phyloP scores from a whole-genome alignment of 2,329 filamentous ascomycete species.

The Delphinella strobiligena region DNA sequence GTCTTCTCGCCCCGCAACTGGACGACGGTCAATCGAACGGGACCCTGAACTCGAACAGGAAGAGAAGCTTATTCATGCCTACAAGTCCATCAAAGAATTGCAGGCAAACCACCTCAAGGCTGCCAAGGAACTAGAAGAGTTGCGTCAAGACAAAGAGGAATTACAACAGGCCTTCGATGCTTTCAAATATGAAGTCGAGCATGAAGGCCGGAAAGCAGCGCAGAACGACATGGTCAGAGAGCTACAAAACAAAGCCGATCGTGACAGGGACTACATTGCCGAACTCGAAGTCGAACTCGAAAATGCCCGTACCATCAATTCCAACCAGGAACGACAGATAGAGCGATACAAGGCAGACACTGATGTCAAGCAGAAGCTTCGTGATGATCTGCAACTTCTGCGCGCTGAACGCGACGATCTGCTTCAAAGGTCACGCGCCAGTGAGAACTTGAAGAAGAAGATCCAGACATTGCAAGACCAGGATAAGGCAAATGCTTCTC shows the following conservation, averaged over 20 bases:
- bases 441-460: constrained; percentile 42
- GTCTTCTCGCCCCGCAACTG: not conserved
- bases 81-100: constrained; percentile 32
- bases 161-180: constrained; percentile 37
- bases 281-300: constrained; percentile 36
- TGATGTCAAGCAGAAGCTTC: constrained; percentile 35
- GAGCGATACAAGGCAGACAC: constrained; percentile 29
- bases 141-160: constrained; percentile 28
- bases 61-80: constrained; percentile 36
- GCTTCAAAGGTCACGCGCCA: constrained; percentile 35
- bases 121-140: constrained; percentile 30
- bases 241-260: constrained; percentile 29
- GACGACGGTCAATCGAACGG: constrained; percentile 12
- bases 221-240: constrained; percentile 32
- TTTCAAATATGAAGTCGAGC: constrained; percentile 32
- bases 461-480: constrained; percentile 38
- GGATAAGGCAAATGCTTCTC: constrained; percentile 28
- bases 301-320: constrained; percentile 29
- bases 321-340: constrained; percentile 34
- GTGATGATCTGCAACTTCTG: constrained; percentile 38
- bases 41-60: constrained; percentile 38
- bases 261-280: constrained; percentile 37
- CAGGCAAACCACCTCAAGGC: constrained; percentile 27
- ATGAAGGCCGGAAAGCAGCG: constrained; percentile 23
- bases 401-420: constrained; percentile 38